phyloP scores from a whole-genome alignment of 1,284 basidiomycete genomes.

The Malassezia arunalokei region DNA sequence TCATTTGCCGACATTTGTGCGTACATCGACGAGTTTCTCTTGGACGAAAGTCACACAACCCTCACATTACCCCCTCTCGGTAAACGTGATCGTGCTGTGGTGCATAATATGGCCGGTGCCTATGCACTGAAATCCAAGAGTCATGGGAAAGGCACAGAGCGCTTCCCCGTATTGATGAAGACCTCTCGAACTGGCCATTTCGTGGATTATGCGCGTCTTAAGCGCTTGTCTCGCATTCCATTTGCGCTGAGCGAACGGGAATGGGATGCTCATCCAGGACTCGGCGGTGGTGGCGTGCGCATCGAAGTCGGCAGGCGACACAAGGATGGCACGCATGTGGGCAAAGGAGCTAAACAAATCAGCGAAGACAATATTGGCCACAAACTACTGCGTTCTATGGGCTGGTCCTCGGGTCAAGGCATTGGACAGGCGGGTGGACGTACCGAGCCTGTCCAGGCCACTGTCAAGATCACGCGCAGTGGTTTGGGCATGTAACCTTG shows the following conservation, averaged over 20 bases:
- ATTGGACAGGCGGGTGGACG: constrained; percentile 35
- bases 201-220: constrained; percentile 25
- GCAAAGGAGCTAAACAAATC: constrained; percentile 38
- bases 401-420: constrained; percentile 38
- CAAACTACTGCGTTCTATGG: constrained; percentile 38
- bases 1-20: constrained; percentile 29
- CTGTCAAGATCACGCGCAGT: constrained; percentile 35
- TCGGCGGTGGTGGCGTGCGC: constrained; percentile 1
- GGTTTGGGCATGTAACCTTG: constrained; percentile 26
- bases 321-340: constrained; percentile 38
- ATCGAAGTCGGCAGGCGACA: constrained; percentile 24
- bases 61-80: constrained; percentile 41
- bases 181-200: constrained; percentile 20
- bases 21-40: constrained; percentile 33
- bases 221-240: constrained; percentile 22
- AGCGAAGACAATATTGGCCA: constrained; percentile 43
- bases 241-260: constrained; percentile 26
- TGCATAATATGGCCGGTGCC: constrained; percentile 38
- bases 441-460: constrained; percentile 37
- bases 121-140: constrained; percentile 33
- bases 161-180: constrained; percentile 43
- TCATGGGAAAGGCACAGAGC: constrained; percentile 27
- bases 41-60: constrained; percentile 24
- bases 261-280: constrained; percentile 15
- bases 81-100: constrained; percentile 39